These are phyloP conservation scores for Tetracladium marchalianum DNA, from an alignment of 495 filamentous ascomycete species.

Conservation along the genomic window DNA sequence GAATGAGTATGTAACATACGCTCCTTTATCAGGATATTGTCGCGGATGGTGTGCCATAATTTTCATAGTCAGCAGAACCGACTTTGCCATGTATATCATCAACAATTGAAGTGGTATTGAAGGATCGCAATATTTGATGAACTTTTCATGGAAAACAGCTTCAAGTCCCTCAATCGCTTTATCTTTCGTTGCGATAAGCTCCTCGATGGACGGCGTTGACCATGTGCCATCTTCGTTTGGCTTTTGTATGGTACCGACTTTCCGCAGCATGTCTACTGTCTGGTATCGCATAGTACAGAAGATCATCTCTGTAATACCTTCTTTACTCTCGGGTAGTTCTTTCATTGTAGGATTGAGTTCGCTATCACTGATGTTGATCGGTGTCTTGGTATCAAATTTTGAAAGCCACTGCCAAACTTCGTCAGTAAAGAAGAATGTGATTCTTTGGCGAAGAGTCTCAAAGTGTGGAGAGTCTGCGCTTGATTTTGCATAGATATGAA, in stretches of 20 bases:
- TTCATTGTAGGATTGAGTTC: slow-evolving; percentile 33
- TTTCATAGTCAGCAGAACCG: slow-evolving; percentile 32
- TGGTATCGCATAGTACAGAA: slow-evolving; percentile 44
- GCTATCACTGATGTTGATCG: slow-evolving; percentile 32
- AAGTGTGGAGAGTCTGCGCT: too few species aligned
- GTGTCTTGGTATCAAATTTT: slow-evolving; percentile 32
- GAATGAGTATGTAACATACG: neutral
- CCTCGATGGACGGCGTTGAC: slow-evolving; percentile 22
- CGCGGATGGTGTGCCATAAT: slow-evolving; percentile 33
- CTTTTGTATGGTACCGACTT: slow-evolving; percentile 18
- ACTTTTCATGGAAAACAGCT: slow-evolving; percentile 32
- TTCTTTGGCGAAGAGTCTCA: slow-evolving; percentile 38
- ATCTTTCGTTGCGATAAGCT: slow-evolving; percentile 39
- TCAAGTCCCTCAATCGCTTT: slow-evolving; percentile 35
- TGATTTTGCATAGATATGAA: slow-evolving; percentile 26
- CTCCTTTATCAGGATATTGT: slow-evolving; percentile 28
- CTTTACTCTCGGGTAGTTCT: slow-evolving; percentile 29
- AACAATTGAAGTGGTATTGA: slow-evolving; percentile 52
- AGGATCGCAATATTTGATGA: slow-evolving; percentile 46
- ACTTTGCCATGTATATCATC: slow-evolving; percentile 33
- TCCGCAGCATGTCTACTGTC: slow-evolving; percentile 36
- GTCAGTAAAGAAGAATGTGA: slow-evolving; percentile 29
- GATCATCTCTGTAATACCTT: slow-evolving; percentile 48
- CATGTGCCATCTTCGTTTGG: slow-evolving; percentile 33
- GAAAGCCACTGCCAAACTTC: slow-evolving; percentile 42